Base-by-base conservation (phyloP, 2,329 filamentous ascomycete genomes). In the Cladosporium sp. region DNA sequence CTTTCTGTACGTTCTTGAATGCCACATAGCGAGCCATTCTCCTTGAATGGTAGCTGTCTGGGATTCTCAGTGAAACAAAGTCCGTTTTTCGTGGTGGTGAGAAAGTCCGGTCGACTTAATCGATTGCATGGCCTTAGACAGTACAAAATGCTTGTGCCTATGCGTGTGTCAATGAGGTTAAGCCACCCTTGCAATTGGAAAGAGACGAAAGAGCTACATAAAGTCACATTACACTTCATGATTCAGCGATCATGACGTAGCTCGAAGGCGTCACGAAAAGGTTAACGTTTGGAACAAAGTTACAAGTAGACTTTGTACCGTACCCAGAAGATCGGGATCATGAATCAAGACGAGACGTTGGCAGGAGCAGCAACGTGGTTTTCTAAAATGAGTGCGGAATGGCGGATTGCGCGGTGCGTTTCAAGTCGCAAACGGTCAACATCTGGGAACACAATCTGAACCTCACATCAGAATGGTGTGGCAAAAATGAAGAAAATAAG, bases 241-340 rank as follows among this genome's bases (percentile, higher is more conserved):
- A 46, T 46, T 30, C 25, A n/a, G 16, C 51, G 10, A 54, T 13
- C 51, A 54, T 54, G 51, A 54, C 51, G 51, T 54, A 54, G 51
- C 7, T 32, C 30, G 18, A 54, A n/a, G n/a, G 28, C 51, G 51
- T 54, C 28, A 54, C 51, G 13, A 11, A 21, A 43, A 32, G 5
- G 5, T 32, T 2, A 32, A 6, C 30, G 10, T 32, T 32, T 32
- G 30, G 11, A 32, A 32, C 10, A 11, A 21, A 46, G 39, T 11
- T 13, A 23, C 18, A 21, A 8, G 39, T 46, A 46, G 39, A 46
- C 8, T 46, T 46, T 46, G 7, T 18, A 10, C n/a, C n/a, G n/a
- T 46, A 21, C 39, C 39, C n/a, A 23, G n/a, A 23, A 16, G 39
- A 46, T 46, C n/a, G 39, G 39, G 16, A 46, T 46, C n/a, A 46